Evolutionary conservation across 2,329 filamentous ascomycete species (phyloP).

Genomic region (Tolypocladium tundrense): DNA sequence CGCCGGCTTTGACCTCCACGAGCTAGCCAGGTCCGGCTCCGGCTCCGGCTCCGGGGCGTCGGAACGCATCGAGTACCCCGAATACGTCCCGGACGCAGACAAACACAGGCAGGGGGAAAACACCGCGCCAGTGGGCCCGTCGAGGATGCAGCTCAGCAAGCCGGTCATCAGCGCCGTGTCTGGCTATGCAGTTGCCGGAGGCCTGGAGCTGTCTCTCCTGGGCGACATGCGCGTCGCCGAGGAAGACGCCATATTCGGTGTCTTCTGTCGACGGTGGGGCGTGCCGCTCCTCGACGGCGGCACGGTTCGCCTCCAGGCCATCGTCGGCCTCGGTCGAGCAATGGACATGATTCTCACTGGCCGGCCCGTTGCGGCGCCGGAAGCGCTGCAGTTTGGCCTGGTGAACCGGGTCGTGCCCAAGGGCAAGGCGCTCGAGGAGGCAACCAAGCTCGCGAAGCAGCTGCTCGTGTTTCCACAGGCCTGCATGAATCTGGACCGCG

Average conservation of each 20-base stretch:
- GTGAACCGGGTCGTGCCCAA: conserved; percentile 41
- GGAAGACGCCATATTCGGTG: conserved; percentile 41
- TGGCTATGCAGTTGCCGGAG: conserved; percentile 43
- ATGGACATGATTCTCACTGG: conserved; percentile 49
- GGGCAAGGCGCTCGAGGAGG: conserved; percentile 38
- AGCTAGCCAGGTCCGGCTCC: conserved; percentile 18
- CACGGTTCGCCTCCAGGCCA: conserved; percentile 38
- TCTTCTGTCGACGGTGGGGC: conserved; percentile 37
- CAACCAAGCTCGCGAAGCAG: conserved; percentile 33
- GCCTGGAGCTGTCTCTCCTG: conserved; percentile 39
- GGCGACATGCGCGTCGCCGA: conserved; percentile 44
- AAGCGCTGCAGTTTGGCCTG: conserved; percentile 41
- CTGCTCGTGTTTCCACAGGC: conserved; percentile 38
- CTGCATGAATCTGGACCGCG: conserved; percentile 41
- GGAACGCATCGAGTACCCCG: conserved; percentile 1
- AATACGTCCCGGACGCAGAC: neutral
- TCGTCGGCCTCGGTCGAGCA: conserved; percentile 41
- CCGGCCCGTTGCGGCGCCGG: conserved; percentile 32
- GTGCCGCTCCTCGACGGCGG: conserved; percentile 24
- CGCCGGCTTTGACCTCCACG: conserved; percentile 41
- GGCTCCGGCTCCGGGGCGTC: conserved; percentile 1
- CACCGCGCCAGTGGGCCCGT: conserved; percentile 40
- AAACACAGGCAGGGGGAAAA: conserved; percentile 9
- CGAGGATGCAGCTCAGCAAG: conserved; percentile 36
- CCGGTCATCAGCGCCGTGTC: conserved; percentile 41